Conservation (phyloP, 768 basidiomycete species). For the Megacollybia marginata region DNA sequence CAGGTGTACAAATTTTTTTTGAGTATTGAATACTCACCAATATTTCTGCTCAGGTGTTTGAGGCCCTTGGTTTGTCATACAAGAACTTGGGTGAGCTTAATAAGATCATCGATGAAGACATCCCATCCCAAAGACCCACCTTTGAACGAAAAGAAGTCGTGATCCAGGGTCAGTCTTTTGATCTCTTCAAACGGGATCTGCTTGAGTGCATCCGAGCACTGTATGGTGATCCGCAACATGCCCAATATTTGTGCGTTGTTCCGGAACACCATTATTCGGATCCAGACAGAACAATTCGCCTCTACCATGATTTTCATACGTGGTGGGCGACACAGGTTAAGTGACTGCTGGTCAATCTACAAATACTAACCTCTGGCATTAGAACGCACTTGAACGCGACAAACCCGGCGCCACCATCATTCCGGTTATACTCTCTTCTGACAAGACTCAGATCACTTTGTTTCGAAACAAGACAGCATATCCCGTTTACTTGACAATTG, state of each 20-base stretch:
- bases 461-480: too few relatives aligned
- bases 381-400: too few relatives aligned
- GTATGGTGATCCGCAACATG: constrained; percentile 23
- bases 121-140: constrained; percentile 15
- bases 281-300: constrained; percentile 4
- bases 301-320: constrained; percentile 24
- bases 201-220: constrained; percentile 23
- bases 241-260: constrained; percentile 13
- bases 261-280: constrained; percentile 27
- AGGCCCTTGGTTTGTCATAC: constrained; percentile 24
- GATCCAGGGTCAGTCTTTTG: constrained; percentile 17
- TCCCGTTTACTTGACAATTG: too few relatives aligned
- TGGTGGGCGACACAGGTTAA: constrained; percentile 17
- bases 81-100: constrained; percentile 23
- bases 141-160: constrained; percentile 17
- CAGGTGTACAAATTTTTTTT: too few relatives aligned
- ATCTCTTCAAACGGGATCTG: constrained; percentile 21
- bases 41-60: constrained; percentile 8
- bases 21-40: constrained; percentile 3
- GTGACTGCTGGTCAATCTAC: background rate
- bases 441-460: too few relatives aligned
- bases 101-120: constrained; percentile 22
- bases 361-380: too few relatives aligned
- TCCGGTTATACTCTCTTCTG: too few relatives aligned
- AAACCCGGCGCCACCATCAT: too few relatives aligned